A percentile compares a stretch with the other conserved stretches of the same genome.
phyloP scores from a whole-genome alignment of 2,329 filamentous ascomycete genomes.

The Hymenoscyphus infarciens region DNA sequence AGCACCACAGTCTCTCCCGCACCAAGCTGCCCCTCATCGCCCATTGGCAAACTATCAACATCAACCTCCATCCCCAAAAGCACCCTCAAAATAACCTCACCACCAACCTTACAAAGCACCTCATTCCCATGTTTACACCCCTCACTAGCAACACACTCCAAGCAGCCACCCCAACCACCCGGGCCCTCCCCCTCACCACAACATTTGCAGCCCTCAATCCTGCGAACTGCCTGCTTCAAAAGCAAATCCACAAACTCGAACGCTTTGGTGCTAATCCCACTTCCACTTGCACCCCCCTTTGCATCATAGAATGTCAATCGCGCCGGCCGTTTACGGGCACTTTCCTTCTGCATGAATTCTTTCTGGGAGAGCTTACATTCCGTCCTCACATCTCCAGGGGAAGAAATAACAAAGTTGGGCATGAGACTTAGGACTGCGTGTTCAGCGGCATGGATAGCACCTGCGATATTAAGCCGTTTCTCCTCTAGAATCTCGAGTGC shows the following conservation, averaged over 20 bases:
- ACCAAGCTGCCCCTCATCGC: slow-evolving; percentile 64
- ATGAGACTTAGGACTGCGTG: slow-evolving; percentile 84
- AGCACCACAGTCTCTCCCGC: slow-evolving; percentile 80
- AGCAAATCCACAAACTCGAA: slow-evolving; percentile 88
- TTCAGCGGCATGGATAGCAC: slow-evolving; percentile 90
- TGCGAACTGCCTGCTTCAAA: slow-evolving; percentile 68
- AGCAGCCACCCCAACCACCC: slow-evolving; percentile 62
- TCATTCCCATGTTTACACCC: slow-evolving; percentile 81
- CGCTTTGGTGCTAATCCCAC: slow-evolving; percentile 84
- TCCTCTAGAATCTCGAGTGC: slow-evolving; percentile 76
- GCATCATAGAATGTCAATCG: slow-evolving; percentile 92
- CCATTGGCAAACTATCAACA: slow-evolving; percentile 80
- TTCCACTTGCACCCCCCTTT: slow-evolving; percentile 79
- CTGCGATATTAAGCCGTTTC: slow-evolving; percentile 74
- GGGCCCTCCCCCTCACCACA: not conserved
- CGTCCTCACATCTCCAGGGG: slow-evolving; percentile 87
- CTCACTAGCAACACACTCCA: slow-evolving; percentile 86
- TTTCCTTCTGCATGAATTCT: slow-evolving; percentile 72
- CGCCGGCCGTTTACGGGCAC: slow-evolving; percentile 75
- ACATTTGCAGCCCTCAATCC: slow-evolving; percentile 75
- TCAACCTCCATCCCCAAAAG: slow-evolving; percentile 76
- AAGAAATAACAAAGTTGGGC: slow-evolving; percentile 85
- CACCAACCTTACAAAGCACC: slow-evolving; percentile 91
- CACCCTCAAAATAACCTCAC: slow-evolving; percentile 73
- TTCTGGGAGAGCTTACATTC: slow-evolving; percentile 90